These are phyloP conservation scores for Naganishia cerealis DNA, from an alignment of 1,284 basidiomycete species.

Conservation along the genomic window DNA sequence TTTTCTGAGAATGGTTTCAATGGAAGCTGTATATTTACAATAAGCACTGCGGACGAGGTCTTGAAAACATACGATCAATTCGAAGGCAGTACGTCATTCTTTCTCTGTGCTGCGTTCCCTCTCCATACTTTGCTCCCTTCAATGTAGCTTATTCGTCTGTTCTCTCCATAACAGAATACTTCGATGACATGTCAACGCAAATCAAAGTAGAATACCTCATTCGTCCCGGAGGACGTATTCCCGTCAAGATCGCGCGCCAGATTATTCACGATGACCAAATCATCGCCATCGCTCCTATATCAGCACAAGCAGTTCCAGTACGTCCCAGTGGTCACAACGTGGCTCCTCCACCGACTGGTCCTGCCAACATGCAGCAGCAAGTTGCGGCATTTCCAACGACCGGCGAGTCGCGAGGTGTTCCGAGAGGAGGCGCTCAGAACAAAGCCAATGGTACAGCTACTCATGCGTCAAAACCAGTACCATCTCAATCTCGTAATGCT, in stretches of 20 bases:
- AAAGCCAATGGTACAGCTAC: slow-evolving; percentile 9
- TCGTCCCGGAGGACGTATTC: slow-evolving; percentile 18
- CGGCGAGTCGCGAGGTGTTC: neutral
- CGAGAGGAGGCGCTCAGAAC: neutral
- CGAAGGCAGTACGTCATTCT: slow-evolving; percentile 23
- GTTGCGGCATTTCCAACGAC: neutral
- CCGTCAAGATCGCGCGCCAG: slow-evolving; percentile 18
- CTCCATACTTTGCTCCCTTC: neutral
- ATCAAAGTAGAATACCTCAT: slow-evolving; percentile 26
- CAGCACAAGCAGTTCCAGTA: neutral
- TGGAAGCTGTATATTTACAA: slow-evolving; percentile 27
- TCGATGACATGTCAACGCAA: slow-evolving; percentile 23
- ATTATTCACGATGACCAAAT: slow-evolving; percentile 21
- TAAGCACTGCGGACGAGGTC: slow-evolving; percentile 12
- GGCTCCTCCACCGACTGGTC: neutral
- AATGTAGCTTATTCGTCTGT: neutral
- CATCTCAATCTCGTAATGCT: slow-evolving; percentile 4
- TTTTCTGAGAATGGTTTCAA: slow-evolving; percentile 18
- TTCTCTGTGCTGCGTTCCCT: neutral
- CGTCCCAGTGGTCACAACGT: neutral
- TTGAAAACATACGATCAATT: slow-evolving; percentile 23
- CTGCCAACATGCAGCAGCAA: slow-evolving; percentile 10
- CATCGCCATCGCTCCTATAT: slow-evolving; percentile 12
- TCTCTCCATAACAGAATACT: slow-evolving; percentile 1
- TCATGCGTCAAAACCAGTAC: neutral